Evolutionary conservation across 148 eudicot species (phyloP).

Genomic region (Polygonum aviculare): DNA sequence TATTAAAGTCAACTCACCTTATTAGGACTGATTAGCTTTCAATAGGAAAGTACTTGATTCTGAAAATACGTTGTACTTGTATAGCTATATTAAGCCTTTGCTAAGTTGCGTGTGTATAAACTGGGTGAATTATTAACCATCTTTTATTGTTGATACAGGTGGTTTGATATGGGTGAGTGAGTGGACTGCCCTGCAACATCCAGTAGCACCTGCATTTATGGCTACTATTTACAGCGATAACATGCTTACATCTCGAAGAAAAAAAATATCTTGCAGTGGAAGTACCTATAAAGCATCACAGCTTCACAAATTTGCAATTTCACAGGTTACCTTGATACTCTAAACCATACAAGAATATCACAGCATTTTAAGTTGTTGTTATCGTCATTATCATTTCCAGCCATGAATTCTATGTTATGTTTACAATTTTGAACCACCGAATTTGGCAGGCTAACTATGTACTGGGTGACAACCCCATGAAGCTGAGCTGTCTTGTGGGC

Average conservation of each 20-base stretch:
- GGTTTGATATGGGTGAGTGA: constrained; percentile 84
- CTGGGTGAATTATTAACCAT: too few relatives aligned
- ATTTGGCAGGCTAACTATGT: constrained; percentile 60
- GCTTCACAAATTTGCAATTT: constrained; percentile 65
- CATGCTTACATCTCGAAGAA: constrained; percentile 69
- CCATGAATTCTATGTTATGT: too few relatives aligned
- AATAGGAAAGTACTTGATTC: too few relatives aligned
- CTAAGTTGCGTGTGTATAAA: too few relatives aligned
- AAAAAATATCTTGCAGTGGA: constrained; percentile 42
- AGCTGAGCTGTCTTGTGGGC: constrained; percentile 80
- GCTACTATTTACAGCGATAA: constrained; percentile 80
- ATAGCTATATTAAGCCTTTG: too few relatives aligned
- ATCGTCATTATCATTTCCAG: too few relatives aligned
- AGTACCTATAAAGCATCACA: constrained; percentile 43
- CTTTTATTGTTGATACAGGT: constrained; percentile 29
- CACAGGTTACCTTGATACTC: constrained; percentile 44
- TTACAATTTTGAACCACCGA: neutral
- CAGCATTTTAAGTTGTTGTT: neutral
- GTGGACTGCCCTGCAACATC: constrained; percentile 86
- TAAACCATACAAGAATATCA: neutral
- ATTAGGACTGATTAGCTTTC: too few relatives aligned
- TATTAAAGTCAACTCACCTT: too few relatives aligned
- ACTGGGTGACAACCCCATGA: constrained; percentile 74
- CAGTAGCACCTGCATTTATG: constrained; percentile 80
- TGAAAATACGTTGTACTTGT: too few relatives aligned